Conservation (phyloP, 2,329 filamentous ascomycete genomes). For the Dactylellina drechsleri region DNA sequence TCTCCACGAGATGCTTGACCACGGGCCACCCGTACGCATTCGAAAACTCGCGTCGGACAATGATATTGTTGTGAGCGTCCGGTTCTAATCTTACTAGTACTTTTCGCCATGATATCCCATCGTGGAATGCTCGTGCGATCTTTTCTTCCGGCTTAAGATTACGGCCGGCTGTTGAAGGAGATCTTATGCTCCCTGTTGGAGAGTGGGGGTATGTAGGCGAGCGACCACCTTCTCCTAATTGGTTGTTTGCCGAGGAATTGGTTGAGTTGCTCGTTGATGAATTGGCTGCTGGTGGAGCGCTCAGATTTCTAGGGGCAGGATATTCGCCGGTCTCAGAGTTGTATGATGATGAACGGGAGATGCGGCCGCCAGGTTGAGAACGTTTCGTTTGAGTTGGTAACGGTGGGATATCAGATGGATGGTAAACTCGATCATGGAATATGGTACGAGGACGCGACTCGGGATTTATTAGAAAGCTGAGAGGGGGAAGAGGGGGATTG, state of each 20-base stretch:
- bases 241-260: constrained; percentile 1
- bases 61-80: constrained; percentile 98
- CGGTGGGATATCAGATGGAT: constrained; percentile 89
- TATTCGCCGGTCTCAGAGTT: constrained; percentile 43
- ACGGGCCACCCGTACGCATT: constrained; percentile 99
- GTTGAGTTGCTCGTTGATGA: constrained; percentile 5
- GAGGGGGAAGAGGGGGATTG: constrained; percentile 84
- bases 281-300: constrained; percentile 7
- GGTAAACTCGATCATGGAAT: constrained; percentile 95
- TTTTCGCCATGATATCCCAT: constrained; percentile 92
- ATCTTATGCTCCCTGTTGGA: constrained; percentile 54
- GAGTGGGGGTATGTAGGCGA: constrained; percentile 46
- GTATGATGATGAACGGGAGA: constrained; percentile 37
- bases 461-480: constrained; percentile 85
- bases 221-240: constrained; percentile 4
- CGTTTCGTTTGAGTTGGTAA: constrained; percentile 66
- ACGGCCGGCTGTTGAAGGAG: constrained; percentile 23
- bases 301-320: constrained; percentile 7
- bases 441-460: constrained; percentile 84
- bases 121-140: constrained; percentile 94
- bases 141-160: constrained; percentile 93
- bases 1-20: constrained; percentile 91
- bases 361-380: constrained; percentile 14
- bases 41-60: constrained; percentile 93
- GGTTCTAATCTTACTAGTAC: constrained; percentile 94